Percentiles rank a stretch among this genome's conserved stretches.
Evolutionary conservation across 805 yeast genomes (phyloP).

Genomic region (Kluyveromyces siamensis): DNA sequence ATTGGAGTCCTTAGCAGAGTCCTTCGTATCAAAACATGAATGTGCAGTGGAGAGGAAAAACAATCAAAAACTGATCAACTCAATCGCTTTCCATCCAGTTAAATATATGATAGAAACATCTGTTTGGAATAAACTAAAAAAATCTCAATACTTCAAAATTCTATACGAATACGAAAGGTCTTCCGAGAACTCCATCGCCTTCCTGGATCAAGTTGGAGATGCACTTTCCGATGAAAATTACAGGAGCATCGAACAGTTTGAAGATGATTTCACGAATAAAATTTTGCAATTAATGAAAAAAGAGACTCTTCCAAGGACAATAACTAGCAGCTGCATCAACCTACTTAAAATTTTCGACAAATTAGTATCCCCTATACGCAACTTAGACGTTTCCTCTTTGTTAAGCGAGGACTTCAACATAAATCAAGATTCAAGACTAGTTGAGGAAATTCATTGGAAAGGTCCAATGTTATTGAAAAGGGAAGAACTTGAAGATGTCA

Average conservation of each 20-base stretch:
- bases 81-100: conserved; percentile 24
- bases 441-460: conserved; percentile 21
- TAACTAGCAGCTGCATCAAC: conserved; percentile 10
- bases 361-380: conserved; percentile 6
- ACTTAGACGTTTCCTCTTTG: conserved; percentile 5
- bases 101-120: conserved; percentile 12
- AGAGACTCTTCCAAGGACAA: conserved; percentile 9
- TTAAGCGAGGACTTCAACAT: conserved; percentile 23
- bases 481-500: conserved; percentile 26
- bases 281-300: conserved; percentile 9
- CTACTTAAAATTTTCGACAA: conserved; percentile 6
- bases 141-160: conserved; percentile 21
- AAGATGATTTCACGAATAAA: conserved; percentile 8
- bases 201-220: conserved; percentile 10
- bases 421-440: conserved; percentile 8
- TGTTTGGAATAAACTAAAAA: conserved; percentile 18
- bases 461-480: conserved; percentile 24
- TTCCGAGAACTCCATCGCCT: conserved; percentile 8
- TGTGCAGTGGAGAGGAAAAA: conserved; percentile 3
- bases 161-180: conserved; percentile 5
- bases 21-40: conserved; percentile 1
- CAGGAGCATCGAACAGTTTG: conserved; percentile 3
- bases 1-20: not conserved
- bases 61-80: conserved; percentile 1
- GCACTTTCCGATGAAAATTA: conserved; percentile 10